Evolutionary conservation across 2,329 filamentous ascomycete species (phyloP), one percentile per base, ranked within the genome.

Genomic region (Pezicula carpinea): DNA sequence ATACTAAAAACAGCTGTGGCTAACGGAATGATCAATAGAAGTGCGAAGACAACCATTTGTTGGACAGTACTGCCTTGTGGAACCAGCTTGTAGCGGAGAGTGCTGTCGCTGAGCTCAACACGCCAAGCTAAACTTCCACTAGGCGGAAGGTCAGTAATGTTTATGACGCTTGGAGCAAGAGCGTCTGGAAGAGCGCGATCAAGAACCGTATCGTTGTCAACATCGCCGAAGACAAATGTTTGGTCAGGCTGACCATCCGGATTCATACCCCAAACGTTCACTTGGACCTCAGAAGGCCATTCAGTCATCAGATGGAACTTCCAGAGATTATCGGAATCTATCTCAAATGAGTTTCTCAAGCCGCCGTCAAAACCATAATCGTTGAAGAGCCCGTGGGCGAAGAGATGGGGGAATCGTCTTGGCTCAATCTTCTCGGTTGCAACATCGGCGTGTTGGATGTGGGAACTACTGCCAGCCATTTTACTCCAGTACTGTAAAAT

Each of bases 231-330:
- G 2, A 82, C 73, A 46, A 70, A 73, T 6, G 74, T 74, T 50
- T 79, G 71, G 60, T 85, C 82, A 0, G 82, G 80, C 54, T 76
- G 66, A 17, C 80, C 79, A 61, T 83, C 74, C 0, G 75, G 73
- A 55, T 84, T 81, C 60, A 84, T 79, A 43, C 82, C 82, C 82
- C 82, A 85, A 5, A 82, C 71, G 53, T 84, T 85, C 49, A 84
- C 65, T 56, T 84, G 80, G 47, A 80, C 39, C 38, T 74, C 66
- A 3, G 76, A 74, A 5, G 82, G 82, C 75, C 79, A 85, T 58
- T 85, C 82, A 3, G 73, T 69, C 72, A 83, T 76, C 49, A 83
- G 79, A 52, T 79, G 70, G 54, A 76, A 78, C 17, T 70, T 66
- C 82, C 82, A 85, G 3, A 66, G 64, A 14, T 71, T 69, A 43